Percentiles rank a stretch among this genome's conserved stretches.
phyloP scores from a whole-genome alignment of 2,329 filamentous ascomycete genomes.

The Colletotrichum liaoningense region DNA sequence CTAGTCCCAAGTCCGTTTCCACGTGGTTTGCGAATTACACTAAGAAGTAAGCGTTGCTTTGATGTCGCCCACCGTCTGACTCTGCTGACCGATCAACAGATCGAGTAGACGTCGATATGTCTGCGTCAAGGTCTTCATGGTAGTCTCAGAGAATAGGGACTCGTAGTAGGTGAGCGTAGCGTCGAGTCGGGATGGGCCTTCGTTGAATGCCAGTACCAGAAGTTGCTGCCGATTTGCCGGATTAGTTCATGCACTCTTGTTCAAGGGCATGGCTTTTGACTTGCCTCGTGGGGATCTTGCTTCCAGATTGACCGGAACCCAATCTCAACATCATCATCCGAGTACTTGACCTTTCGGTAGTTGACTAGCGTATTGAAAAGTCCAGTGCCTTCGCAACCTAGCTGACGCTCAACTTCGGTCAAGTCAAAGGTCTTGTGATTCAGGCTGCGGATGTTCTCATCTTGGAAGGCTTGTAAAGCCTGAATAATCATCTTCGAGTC shows the following conservation, averaged over 20 bases:
- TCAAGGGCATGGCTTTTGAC: accelerated
- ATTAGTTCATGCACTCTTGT: neutral
- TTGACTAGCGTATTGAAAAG: slow-evolving; percentile 22
- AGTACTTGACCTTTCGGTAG: slow-evolving; percentile 14
- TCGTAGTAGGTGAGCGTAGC: slow-evolving; percentile 21
- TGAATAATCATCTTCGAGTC: neutral
- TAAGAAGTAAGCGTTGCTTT: neutral
- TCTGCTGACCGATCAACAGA: neutral
- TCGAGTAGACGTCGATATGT: neutral
- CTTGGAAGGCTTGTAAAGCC: neutral
- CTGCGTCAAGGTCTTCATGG: neutral
- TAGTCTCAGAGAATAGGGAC: neutral
- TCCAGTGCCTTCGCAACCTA: neutral
- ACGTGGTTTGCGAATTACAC: neutral
- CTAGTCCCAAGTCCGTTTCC: neutral
- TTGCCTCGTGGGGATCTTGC: slow-evolving; percentile 30
- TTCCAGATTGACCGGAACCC: slow-evolving; percentile 18
- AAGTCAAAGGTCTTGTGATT: slow-evolving; percentile 19
- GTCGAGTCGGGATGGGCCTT: neutral
- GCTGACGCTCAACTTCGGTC: slow-evolving; percentile 9
- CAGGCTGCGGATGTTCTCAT: slow-evolving; percentile 11
- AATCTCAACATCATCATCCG: neutral
- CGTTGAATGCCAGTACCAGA: slow-evolving; percentile 12
- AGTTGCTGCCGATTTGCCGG: slow-evolving; percentile 1
- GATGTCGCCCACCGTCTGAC: slow-evolving; percentile 8